Base-by-base conservation (phyloP, 2,329 filamentous ascomycete species). In the Diaporthe velutina region DNA sequence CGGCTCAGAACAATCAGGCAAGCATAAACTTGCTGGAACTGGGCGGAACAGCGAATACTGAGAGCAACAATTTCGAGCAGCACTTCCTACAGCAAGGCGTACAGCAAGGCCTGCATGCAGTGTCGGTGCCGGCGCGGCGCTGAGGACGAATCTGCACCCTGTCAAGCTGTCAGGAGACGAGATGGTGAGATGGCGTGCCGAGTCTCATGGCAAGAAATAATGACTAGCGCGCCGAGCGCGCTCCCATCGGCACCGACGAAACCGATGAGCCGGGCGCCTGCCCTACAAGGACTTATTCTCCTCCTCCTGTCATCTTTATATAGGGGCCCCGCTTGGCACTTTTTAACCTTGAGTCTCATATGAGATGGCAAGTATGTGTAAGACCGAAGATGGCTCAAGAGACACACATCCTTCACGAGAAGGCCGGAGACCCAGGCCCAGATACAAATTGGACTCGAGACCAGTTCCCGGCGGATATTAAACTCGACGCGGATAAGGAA, bases 141-240 rank as follows among this genome's bases (percentile, higher is more conserved):
- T 22, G 22, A 15, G n/a, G 17, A 35, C 6, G n/a, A 12, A 19
- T 28, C 30, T 40, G 30, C 45, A 38, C 30, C 45, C 61, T 25
- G n/a, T 19, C 64, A 40, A 15, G 30, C 61, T 35, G 64, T 68
- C 64, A 68, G 33, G 48, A 28, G 30, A 38, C 33, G 48, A 52
- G n/a, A n/a, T 13, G 42, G n/a, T 22, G 25, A n/a, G 22, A 68
- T 68, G 13, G 64, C 30, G 22, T 54, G 48, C 45, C 45, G 45
- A 68, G 64, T 68, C 61, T 38, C 45, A 38, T 25, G 61, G 42
- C n/a, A 6, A 25, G 45, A 19, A 25, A 12, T 12, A n/a, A 52
- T 67, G 64, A 68, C 64, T 68, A 68, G 64, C 33, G 64, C 48
- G 64, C 64, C 64, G 64, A 68, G 33, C n/a, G 48, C 64, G 64